These are phyloP conservation scores for Chlamydomonas eustigma DNA, from an alignment of 139 green algal species.

Conservation along the genomic window DNA sequence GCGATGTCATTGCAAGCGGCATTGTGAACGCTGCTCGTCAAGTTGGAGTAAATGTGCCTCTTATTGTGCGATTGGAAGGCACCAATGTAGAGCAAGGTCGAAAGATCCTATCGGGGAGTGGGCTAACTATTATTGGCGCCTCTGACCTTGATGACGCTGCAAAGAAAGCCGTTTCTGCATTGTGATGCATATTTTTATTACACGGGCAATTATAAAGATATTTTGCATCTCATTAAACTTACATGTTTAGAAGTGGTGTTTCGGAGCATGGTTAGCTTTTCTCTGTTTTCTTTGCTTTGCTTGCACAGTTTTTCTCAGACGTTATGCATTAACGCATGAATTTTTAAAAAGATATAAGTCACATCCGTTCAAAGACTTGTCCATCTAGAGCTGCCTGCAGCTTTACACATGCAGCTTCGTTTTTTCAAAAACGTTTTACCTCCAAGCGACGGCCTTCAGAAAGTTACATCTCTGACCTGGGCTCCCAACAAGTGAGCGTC, in stretches of 20 bases:
- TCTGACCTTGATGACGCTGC: slow-evolving; percentile 96
- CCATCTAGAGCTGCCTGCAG: too few relatives aligned
- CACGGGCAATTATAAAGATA: too few relatives aligned
- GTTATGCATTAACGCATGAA: too few relatives aligned
- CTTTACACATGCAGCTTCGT: slow-evolving; percentile 72
- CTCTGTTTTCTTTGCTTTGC: too few relatives aligned
- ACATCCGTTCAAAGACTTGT: too few relatives aligned
- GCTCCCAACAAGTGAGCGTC: slow-evolving; percentile 68
- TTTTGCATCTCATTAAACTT: too few relatives aligned
- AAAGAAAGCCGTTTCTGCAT: slow-evolving; percentile 76
- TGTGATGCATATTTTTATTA: too few relatives aligned
- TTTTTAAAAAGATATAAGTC: too few relatives aligned
- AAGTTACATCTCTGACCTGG: slow-evolving; percentile 65
- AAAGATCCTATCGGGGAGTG: slow-evolving; percentile 74
- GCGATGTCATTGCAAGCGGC: slow-evolving; percentile 95
- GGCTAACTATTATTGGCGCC: slow-evolving; percentile 84
- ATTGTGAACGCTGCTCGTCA: slow-evolving; percentile 95
- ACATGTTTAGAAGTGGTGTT: too few relatives aligned
- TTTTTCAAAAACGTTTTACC: slow-evolving; percentile 57
- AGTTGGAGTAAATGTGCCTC: slow-evolving; percentile 76
- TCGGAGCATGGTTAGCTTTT: too few relatives aligned
- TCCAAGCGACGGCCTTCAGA: slow-evolving; percentile 48
- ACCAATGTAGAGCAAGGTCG: slow-evolving; percentile 96
- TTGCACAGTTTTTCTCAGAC: too few relatives aligned
- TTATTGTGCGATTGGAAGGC: slow-evolving; percentile 96